These are phyloP conservation scores for Nakazawaea holstii DNA, from an alignment of 805 yeast genomes.

Conservation along the genomic window DNA sequence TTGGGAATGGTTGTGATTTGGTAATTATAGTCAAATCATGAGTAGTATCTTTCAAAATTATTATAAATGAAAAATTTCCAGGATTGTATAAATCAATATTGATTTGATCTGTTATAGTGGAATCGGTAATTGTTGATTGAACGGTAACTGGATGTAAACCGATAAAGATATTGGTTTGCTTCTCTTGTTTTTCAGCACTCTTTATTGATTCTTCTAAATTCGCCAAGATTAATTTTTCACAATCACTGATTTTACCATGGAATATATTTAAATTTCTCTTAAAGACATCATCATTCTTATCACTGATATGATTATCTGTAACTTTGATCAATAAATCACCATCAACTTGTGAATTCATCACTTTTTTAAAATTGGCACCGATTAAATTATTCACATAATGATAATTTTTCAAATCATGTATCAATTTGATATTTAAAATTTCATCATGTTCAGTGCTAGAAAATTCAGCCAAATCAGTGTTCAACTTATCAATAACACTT, in stretches of 20 bases:
- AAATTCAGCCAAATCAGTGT: slow-evolving; percentile 21
- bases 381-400: slow-evolving; percentile 41
- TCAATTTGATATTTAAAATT: slow-evolving; percentile 52
- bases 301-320: slow-evolving; percentile 40
- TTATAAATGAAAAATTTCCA: slow-evolving; percentile 66
- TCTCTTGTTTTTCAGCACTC: slow-evolving; percentile 24
- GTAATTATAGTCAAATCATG: slow-evolving; percentile 71
- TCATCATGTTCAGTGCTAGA: slow-evolving; percentile 35
- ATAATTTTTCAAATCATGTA: slow-evolving; percentile 62
- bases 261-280: slow-evolving; percentile 59
- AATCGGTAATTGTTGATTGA: slow-evolving; percentile 16
- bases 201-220: slow-evolving; percentile 74
- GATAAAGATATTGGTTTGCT: slow-evolving; percentile 22
- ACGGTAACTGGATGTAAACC: slow-evolving; percentile 24
- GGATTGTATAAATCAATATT: slow-evolving; percentile 41
- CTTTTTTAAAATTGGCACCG: slow-evolving; percentile 50
- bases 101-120: slow-evolving; percentile 23
- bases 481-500: slow-evolving; percentile 34
- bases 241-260: slow-evolving; percentile 73
- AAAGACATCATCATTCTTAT: slow-evolving; percentile 16
- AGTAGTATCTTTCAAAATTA: slow-evolving; percentile 71
- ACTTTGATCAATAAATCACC: slow-evolving; percentile 66
- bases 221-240: slow-evolving; percentile 83
- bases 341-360: slow-evolving; percentile 66
- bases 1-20: slow-evolving; percentile 86